phyloP scores from a whole-genome alignment of 352 stramenopile species.

The Pythium phragmitis region DNA sequence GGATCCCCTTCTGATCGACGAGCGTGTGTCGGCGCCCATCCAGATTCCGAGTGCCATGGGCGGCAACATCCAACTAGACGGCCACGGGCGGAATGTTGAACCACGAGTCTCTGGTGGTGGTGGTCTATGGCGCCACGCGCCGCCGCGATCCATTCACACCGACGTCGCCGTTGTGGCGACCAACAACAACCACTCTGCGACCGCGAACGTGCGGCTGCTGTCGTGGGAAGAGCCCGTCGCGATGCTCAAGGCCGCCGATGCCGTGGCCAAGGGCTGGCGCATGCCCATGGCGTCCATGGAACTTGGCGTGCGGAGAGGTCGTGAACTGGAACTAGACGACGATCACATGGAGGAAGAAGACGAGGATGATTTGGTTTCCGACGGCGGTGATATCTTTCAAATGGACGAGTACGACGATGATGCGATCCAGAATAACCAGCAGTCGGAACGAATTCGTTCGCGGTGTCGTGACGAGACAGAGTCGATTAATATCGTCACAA shows the following conservation, averaged over 20 bases:
- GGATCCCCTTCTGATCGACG: conserved; percentile 34
- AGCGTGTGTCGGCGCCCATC: conserved; percentile 58
- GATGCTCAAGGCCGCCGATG: conserved; percentile 34
- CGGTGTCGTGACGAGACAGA: conserved; percentile 21
- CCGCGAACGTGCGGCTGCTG: conserved; percentile 34
- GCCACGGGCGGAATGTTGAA: conserved; percentile 2
- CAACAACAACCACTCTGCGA: conserved; percentile 8
- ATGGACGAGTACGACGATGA: conserved; percentile 45
- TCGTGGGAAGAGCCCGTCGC: conserved; percentile 65
- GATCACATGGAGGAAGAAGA: conserved; percentile 48
- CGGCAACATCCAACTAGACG: conserved; percentile 17
- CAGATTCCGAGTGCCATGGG: conserved; percentile 42
- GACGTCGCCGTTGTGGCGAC: not conserved
- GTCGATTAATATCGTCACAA: conserved; percentile 21
- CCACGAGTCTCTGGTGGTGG: not conserved
- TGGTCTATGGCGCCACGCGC: not conserved
- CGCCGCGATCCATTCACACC: conserved; percentile 5
- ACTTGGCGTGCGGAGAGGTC: conserved; percentile 13
- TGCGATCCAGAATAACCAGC: conserved; percentile 14
- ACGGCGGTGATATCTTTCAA: conserved; percentile 72
- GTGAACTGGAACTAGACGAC: conserved; percentile 30
- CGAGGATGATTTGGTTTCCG: conserved; percentile 28
- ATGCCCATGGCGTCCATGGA: conserved; percentile 14
- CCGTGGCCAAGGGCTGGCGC: conserved; percentile 12
- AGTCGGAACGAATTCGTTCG: not conserved